Base-by-base conservation (phyloP, 352 stramenopile species). In the Phytophthora europaea region DNA sequence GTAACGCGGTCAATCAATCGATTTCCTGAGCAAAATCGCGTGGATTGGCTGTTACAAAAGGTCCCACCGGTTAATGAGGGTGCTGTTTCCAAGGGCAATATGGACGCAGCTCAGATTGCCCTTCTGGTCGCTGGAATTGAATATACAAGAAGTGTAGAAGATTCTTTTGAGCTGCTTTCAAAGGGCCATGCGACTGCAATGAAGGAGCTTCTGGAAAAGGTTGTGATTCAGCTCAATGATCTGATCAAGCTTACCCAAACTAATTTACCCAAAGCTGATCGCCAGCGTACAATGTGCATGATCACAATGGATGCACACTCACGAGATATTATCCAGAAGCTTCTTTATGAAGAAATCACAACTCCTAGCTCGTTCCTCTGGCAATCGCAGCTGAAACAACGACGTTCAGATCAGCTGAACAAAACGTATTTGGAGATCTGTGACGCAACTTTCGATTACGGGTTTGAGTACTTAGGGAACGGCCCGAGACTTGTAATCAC, bases 391-490 rank as follows among this genome's bases (percentile, higher is more conserved):
- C 85, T 99, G 47, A 99, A 99, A 34, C 88, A 90, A 56, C 78
- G 85, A 1, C 79, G 80, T 4, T 66, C 75, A 0, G 83, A 88
- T 18, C 76, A 85, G 26, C 47, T 72, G 28, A 83, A 87, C 43
- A 76, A 82, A 38, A 92, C 85, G 3, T 84, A 82, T 9, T 80
- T 98, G 34, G 91, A 97, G 50, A 98, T 99, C 59, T 97, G 89
- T 28, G 94, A 98, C 64, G 96, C 96, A 12, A 91, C 83, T 48
- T 96, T 99, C 57, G 87, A 96, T 26, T 99, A 99, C 51, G 94
- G 97, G 33, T 98, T 98, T 61, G 96, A 99, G 67, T 99, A 99
- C 70, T 82, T 99, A 15, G 96, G 96, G 4, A 99, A 99, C 65
- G 93, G 96, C 0, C 83, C 94, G 5, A 85, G 96, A 12, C 87